These are phyloP conservation scores for Moesziomyces globuligerus DNA, from an alignment of 1,284 basidiomycete species.

Conservation along the genomic window DNA sequence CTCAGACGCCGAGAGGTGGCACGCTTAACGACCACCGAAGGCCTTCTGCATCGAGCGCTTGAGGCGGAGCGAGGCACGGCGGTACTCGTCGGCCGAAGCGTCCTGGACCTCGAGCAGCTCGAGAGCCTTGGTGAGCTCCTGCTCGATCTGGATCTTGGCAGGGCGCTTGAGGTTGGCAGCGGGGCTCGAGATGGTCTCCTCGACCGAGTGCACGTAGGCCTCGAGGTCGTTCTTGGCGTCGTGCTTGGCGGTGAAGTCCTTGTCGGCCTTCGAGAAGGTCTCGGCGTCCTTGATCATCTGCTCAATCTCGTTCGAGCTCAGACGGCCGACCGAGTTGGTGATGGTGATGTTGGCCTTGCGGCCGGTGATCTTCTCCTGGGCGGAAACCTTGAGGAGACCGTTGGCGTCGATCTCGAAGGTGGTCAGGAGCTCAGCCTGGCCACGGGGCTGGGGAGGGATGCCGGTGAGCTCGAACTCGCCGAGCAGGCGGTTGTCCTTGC, in stretches of 20 bases:
- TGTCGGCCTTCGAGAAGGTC: slow-evolving; percentile 67
- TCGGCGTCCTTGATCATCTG: slow-evolving; percentile 68
- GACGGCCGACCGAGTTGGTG: slow-evolving; percentile 67
- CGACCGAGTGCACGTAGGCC: slow-evolving; percentile 66
- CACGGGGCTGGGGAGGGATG: slow-evolving; percentile 66
- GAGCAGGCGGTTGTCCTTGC: slow-evolving; percentile 68
- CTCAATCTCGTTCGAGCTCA: slow-evolving; percentile 66
- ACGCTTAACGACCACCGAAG: slow-evolving; percentile 59
- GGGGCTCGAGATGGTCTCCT: slow-evolving; percentile 65
- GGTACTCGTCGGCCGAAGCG: slow-evolving; percentile 66
- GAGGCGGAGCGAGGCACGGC: slow-evolving; percentile 63
- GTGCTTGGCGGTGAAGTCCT: slow-evolving; percentile 67
- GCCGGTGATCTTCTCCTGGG: slow-evolving; percentile 66
- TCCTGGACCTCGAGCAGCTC: slow-evolving; percentile 67
- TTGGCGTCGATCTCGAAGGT: slow-evolving; percentile 68
- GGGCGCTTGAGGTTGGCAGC: slow-evolving; percentile 66
- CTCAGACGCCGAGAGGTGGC: slow-evolving; percentile 1
- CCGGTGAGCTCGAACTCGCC: slow-evolving; percentile 68
- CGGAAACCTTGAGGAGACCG: slow-evolving; percentile 67
- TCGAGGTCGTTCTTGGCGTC: slow-evolving; percentile 67
- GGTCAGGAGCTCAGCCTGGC: slow-evolving; percentile 66
- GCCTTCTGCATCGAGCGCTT: slow-evolving; percentile 67
- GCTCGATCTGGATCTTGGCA: slow-evolving; percentile 66
- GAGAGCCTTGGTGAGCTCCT: slow-evolving; percentile 67
- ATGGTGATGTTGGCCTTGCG: slow-evolving; percentile 68